A percentile compares a stretch with the other conserved stretches of the same genome.
These are phyloP conservation scores for Postia placenta DNA, from an alignment of 768 basidiomycete genomes.

Conservation along the genomic window DNA sequence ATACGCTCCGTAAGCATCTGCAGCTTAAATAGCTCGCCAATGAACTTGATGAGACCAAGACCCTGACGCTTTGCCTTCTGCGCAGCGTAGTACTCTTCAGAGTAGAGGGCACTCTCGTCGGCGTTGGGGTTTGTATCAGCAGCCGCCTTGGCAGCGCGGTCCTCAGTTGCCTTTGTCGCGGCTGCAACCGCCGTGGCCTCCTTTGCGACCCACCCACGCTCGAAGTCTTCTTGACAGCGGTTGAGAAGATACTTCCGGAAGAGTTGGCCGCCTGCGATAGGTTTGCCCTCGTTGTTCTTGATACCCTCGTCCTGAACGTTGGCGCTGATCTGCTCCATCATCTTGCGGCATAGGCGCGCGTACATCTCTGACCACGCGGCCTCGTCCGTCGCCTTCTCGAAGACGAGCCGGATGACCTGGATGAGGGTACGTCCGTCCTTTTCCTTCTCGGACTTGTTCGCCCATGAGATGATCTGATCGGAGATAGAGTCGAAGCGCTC, in stretches of 20 bases:
- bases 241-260: constrained; percentile 97
- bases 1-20: constrained; percentile 96
- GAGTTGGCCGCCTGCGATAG: constrained; percentile 84
- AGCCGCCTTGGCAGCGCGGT: constrained; percentile 69
- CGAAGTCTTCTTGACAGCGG: constrained; percentile 95
- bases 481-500: constrained; percentile 96
- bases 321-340: constrained; percentile 88
- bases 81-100: constrained; percentile 88
- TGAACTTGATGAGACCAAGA: constrained; percentile 94
- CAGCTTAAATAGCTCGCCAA: constrained; percentile 95
- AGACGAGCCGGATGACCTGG: constrained; percentile 92
- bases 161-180: constrained; percentile 80
- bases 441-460: constrained; percentile 89
- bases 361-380: constrained; percentile 97
- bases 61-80: constrained; percentile 97
- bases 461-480: constrained; percentile 91
- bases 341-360: constrained; percentile 86
- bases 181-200: constrained; percentile 84
- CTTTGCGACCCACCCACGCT: constrained; percentile 90
- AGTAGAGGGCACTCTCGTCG: constrained; percentile 78
- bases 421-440: constrained; percentile 91
- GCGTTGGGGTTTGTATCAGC: constrained; percentile 49
- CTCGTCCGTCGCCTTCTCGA: constrained; percentile 97
- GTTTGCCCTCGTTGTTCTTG: constrained; percentile 72
- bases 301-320: constrained; percentile 88